These are phyloP conservation scores for Diddensiella santjacobensis DNA, from an alignment of 805 yeast genomes.

Conservation along the genomic window DNA sequence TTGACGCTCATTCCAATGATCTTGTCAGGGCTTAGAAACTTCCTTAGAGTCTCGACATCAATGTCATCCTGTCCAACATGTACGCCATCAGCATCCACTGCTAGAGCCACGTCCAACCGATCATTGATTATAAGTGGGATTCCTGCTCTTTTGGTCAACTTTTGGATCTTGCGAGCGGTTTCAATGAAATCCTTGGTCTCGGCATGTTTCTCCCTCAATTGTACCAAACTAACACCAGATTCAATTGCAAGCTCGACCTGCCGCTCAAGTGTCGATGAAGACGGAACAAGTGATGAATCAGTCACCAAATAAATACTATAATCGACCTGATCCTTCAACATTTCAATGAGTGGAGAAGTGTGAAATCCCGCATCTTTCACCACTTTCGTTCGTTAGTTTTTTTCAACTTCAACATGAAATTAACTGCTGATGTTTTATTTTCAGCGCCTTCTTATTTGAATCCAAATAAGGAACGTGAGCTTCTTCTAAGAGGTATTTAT, in stretches of 20 bases:
- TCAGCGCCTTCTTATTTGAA: constrained; percentile 51
- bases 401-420: constrained; percentile 42
- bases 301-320: constrained; percentile 75
- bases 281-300: constrained; percentile 70
- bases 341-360: too few relatives aligned
- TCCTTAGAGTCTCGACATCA: constrained; percentile 54
- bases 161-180: constrained; percentile 58
- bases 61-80: constrained; percentile 94
- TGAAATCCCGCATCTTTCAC: too few relatives aligned
- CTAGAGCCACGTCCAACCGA: constrained; percentile 83
- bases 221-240: constrained; percentile 78
- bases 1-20: constrained; percentile 78
- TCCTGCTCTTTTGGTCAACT: constrained; percentile 51
- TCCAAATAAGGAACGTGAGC: constrained; percentile 40
- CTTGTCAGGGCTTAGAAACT: constrained; percentile 61
- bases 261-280: constrained; percentile 47
- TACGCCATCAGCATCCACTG: constrained; percentile 85
- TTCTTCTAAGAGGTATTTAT: constrained; percentile 40
- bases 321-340: constrained; percentile 35
- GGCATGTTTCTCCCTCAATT: constrained; percentile 72
- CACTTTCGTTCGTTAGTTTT: too few relatives aligned
- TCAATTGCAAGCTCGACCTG: constrained; percentile 60
- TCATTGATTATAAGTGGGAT: constrained; percentile 85
- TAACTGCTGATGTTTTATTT: constrained; percentile 48
- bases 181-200: constrained; percentile 65